Evolutionary conservation across 23 red algal species (phyloP).

Genomic region (Chondrus crispus): DNA sequence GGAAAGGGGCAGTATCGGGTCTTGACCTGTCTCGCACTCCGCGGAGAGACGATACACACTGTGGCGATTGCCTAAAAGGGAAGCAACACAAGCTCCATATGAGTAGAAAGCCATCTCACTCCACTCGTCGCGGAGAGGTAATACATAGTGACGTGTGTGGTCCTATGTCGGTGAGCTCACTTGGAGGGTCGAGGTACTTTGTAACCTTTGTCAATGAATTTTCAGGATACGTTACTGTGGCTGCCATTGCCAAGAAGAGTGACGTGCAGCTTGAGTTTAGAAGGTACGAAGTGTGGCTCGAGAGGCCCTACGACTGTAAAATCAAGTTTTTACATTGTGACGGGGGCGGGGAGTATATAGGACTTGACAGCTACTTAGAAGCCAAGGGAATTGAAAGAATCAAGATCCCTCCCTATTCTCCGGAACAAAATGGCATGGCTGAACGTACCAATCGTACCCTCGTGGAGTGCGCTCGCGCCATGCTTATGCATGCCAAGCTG

Average conservation of each 20-base stretch:
- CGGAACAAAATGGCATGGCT: background rate
- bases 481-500: background rate
- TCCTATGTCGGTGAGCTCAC: background rate
- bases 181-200: background rate
- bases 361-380: background rate
- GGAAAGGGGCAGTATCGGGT: background rate
- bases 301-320: background rate
- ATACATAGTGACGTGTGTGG: background rate
- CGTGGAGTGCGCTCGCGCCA: background rate
- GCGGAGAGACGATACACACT: background rate
- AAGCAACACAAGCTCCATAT: background rate
- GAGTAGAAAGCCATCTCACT: background rate
- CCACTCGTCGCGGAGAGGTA: background rate
- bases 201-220: background rate
- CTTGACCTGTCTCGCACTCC: background rate
- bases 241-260: background rate
- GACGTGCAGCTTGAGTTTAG: background rate
- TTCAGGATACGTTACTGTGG: background rate
- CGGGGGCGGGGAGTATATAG: background rate
- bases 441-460: conserved; percentile 9
- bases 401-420: background rate
- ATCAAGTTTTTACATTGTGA: background rate
- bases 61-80: background rate
- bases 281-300: background rate
- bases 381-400: background rate